These are phyloP conservation scores for Harringtonia lauricola DNA, from an alignment of 2,329 filamentous ascomycete genomes.

Conservation along the genomic window DNA sequence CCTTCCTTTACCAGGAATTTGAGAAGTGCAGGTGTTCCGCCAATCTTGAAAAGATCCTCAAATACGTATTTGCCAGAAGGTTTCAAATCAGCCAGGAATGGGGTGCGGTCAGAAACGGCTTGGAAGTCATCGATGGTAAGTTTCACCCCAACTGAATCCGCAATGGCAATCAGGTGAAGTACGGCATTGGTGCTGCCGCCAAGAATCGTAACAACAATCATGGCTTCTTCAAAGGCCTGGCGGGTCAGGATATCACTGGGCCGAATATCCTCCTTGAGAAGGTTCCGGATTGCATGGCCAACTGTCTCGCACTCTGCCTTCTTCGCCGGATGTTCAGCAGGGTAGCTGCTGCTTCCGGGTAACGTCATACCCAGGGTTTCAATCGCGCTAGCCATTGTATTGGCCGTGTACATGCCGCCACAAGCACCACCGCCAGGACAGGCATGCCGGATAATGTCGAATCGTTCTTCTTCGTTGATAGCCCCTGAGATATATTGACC, in stretches of 20 bases:
- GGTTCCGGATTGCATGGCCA: slow-evolving; percentile 62
- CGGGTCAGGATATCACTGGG: slow-evolving; percentile 71
- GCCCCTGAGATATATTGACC: slow-evolving; percentile 88
- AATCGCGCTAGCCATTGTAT: slow-evolving; percentile 66
- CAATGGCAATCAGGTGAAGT: slow-evolving; percentile 74
- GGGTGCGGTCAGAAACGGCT: slow-evolving; percentile 64
- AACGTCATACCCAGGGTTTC: slow-evolving; percentile 67
- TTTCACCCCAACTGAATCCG: slow-evolving; percentile 69
- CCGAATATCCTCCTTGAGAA: slow-evolving; percentile 66
- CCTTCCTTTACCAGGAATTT: slow-evolving; percentile 79
- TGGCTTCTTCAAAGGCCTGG: slow-evolving; percentile 74
- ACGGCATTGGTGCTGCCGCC: slow-evolving; percentile 82
- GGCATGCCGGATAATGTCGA: slow-evolving; percentile 88
- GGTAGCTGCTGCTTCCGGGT: slow-evolving; percentile 72
- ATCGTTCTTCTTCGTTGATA: slow-evolving; percentile 82
- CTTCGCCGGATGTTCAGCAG: slow-evolving; percentile 64
- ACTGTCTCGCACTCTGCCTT: slow-evolving; percentile 60
- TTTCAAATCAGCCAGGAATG: slow-evolving; percentile 74
- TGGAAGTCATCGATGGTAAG: slow-evolving; percentile 84
- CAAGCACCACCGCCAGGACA: slow-evolving; percentile 78
- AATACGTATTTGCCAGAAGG: slow-evolving; percentile 83
- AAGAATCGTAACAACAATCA: slow-evolving; percentile 72
- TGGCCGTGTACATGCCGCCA: slow-evolving; percentile 76
- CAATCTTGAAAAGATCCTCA: slow-evolving; percentile 73
- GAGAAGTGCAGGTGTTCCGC: slow-evolving; percentile 76